Conservation (phyloP, 2,329 filamentous ascomycete genomes). For the Colletotrichum higginsianum region DNA sequence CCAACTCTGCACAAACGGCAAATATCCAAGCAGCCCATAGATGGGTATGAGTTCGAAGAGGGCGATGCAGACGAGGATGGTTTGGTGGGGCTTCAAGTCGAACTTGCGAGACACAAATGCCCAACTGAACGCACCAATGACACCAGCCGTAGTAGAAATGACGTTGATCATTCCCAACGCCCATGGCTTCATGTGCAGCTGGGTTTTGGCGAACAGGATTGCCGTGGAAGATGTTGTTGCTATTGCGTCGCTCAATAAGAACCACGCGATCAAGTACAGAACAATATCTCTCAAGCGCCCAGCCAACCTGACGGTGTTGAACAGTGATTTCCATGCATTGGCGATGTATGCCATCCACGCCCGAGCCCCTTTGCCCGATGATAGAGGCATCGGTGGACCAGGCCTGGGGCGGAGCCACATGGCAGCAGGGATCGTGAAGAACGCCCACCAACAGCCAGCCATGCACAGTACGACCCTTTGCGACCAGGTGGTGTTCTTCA, state of each 20-base stretch:
- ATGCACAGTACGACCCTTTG: slow-evolving; percentile 89
- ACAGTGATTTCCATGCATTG: slow-evolving; percentile 90
- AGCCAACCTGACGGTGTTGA: slow-evolving; percentile 83
- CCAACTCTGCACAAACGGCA: slow-evolving; percentile 82
- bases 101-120: slow-evolving; percentile 80
- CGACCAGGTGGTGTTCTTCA: slow-evolving; percentile 85
- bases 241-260: slow-evolving; percentile 92
- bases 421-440: slow-evolving; percentile 90
- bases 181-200: slow-evolving; percentile 89
- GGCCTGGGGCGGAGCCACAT: slow-evolving; percentile 91
- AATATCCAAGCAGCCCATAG: slow-evolving; percentile 90
- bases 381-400: slow-evolving; percentile 80
- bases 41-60: slow-evolving; percentile 94
- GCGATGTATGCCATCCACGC: slow-evolving; percentile 80
- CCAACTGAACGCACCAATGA: slow-evolving; percentile 93
- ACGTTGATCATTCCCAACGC: slow-evolving; percentile 94
- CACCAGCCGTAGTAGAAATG: slow-evolving; percentile 86
- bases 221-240: slow-evolving; percentile 96
- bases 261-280: slow-evolving; percentile 90
- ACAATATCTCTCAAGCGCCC: slow-evolving; percentile 80
- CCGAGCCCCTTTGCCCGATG: slow-evolving; percentile 54
- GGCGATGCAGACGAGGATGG: slow-evolving; percentile 90
- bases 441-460: slow-evolving; percentile 92
- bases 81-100: slow-evolving; percentile 83
- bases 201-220: slow-evolving; percentile 95